phyloP scores from a whole-genome alignment of 176 grass and related monocot species.

The Pontederia paniculata region DNA sequence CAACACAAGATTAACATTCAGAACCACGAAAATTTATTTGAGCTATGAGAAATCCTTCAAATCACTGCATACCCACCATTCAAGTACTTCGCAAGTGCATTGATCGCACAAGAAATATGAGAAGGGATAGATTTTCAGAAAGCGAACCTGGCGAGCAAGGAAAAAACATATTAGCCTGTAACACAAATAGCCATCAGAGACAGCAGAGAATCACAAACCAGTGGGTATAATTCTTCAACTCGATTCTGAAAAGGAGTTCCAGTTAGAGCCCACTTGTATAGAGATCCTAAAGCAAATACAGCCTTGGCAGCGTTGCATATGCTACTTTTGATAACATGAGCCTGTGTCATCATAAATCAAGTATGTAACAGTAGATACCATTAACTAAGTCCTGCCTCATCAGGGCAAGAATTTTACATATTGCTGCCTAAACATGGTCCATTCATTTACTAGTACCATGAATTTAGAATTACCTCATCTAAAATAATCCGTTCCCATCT shows the following conservation, averaged over 20 bases:
- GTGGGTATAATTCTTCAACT: conserved; percentile 89
- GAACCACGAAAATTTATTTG: not conserved
- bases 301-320: conserved; percentile 72
- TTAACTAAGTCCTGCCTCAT: too few relatives aligned
- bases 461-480: conserved; percentile 97
- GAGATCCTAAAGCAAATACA: conserved; percentile 67
- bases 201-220: conserved; percentile 39
- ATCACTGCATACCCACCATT: conserved; percentile 38
- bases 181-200: conserved; percentile 16
- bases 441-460: too few relatives aligned
- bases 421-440: too few relatives aligned
- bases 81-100: conserved; percentile 61
- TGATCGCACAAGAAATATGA: conserved; percentile 93
- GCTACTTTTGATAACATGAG: conserved; percentile 87
- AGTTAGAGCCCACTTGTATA: conserved; percentile 92
- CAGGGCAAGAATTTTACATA: too few relatives aligned
- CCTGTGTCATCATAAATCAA: conserved; percentile 31
- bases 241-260: conserved; percentile 95
- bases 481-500: conserved; percentile 84
- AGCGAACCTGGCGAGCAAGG: conserved; percentile 61
- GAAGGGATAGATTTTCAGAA: conserved; percentile 87
- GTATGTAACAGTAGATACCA: not conserved
- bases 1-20: not conserved
- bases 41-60: not conserved
- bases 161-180: conserved; percentile 12